phyloP scores from a whole-genome alignment of 352 stramenopile genomes.

The Pythium diclinum region DNA sequence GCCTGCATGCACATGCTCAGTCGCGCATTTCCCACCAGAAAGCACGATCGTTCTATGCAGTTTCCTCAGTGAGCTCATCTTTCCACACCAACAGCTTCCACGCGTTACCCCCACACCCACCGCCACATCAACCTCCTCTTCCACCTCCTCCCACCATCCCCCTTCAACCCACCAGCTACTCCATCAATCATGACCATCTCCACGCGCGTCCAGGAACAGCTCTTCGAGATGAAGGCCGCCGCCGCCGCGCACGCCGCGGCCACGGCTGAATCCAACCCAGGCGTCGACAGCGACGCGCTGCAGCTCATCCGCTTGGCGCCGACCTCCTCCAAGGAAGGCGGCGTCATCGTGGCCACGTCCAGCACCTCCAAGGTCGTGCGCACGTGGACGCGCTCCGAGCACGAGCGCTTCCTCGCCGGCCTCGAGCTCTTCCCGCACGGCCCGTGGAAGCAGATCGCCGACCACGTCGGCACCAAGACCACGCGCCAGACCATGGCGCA shows the following conservation, averaged over 20 bases:
- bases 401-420: slow-evolving; percentile 72
- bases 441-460: slow-evolving; percentile 77
- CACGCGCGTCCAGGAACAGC: slow-evolving; percentile 26
- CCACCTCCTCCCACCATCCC: no score
- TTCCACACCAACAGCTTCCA: neutral
- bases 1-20: slow-evolving; percentile 6
- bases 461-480: slow-evolving; percentile 76
- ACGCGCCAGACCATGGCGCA: slow-evolving; percentile 91
- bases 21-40: slow-evolving; percentile 16
- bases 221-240: slow-evolving; percentile 18
- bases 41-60: slow-evolving; percentile 15
- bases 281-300: slow-evolving; percentile 22
- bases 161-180: no score
- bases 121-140: neutral
- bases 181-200: slow-evolving; percentile 24
- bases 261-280: slow-evolving; percentile 1
- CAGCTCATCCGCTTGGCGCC: slow-evolving; percentile 27
- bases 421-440: slow-evolving; percentile 76
- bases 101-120: neutral
- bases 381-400: slow-evolving; percentile 82
- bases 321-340: slow-evolving; percentile 28
- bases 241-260: slow-evolving; percentile 17
- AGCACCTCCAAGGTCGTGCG: slow-evolving; percentile 35
- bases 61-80: neutral
- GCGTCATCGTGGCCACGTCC: slow-evolving; percentile 33